Percentiles rank a stretch among this genome's conserved stretches.
These are phyloP conservation scores for Carallia pectinifolia DNA, from an alignment of 345 rosid genomes.

Conservation along the genomic window DNA sequence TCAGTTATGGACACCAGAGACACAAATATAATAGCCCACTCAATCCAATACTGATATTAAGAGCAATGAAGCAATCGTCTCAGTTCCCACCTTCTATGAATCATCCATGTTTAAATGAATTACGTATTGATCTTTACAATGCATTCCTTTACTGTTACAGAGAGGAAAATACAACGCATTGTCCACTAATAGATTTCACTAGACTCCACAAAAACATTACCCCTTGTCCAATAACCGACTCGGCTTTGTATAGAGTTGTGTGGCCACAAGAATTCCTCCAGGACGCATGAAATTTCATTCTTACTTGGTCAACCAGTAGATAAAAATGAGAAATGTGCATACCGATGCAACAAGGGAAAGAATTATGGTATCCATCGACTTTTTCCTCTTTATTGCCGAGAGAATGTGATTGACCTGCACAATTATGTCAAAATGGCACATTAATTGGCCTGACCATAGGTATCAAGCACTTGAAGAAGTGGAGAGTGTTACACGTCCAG, in stretches of 20 bases:
- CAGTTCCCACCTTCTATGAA: slow-evolving; percentile 2
- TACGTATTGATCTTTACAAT: slow-evolving; percentile 11
- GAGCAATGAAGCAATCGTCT: neutral
- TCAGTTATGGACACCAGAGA: too few species aligned
- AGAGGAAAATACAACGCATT: slow-evolving; percentile 19
- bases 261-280: slow-evolving; percentile 22
- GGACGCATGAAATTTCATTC: slow-evolving; percentile 16
- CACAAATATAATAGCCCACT: too few species aligned
- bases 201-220: slow-evolving; percentile 16
- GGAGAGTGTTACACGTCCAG: neutral
- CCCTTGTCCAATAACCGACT: slow-evolving; percentile 13
- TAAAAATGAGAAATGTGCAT: slow-evolving; percentile 86
- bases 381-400: slow-evolving; percentile 84
- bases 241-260: slow-evolving; percentile 3
- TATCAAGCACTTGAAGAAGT: neutral
- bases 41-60: neutral
- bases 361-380: slow-evolving; percentile 91
- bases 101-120: slow-evolving; percentile 7
- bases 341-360: slow-evolving; percentile 93
- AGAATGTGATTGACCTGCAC: slow-evolving; percentile 86
- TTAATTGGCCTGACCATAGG: neutral
- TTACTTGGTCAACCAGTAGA: slow-evolving; percentile 93
- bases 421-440: slow-evolving; percentile 4
- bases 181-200: slow-evolving; percentile 18
- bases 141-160: slow-evolving; percentile 14